phyloP scores from a whole-genome alignment of 352 stramenopile species.

The Pythium rhizo-oryzae region DNA sequence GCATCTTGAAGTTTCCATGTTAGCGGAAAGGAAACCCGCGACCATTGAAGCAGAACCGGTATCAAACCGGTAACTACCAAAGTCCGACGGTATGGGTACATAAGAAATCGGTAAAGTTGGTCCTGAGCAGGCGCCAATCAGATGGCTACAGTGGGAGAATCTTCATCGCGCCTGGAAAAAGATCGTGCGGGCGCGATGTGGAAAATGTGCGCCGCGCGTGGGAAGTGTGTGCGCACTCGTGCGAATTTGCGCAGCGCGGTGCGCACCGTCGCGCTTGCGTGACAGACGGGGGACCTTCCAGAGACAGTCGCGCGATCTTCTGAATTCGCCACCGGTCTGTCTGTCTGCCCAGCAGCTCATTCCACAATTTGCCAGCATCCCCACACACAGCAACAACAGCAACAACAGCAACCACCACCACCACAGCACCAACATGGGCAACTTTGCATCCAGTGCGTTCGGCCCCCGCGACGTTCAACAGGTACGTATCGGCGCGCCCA shows the following conservation, averaged over 20 bases:
- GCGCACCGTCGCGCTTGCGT: no score
- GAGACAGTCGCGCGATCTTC: neutral
- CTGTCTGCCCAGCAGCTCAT: slow-evolving; percentile 24
- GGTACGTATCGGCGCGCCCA: slow-evolving; percentile 13
- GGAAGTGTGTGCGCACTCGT: no score
- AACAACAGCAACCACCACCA: neutral
- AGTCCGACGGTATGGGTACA: neutral
- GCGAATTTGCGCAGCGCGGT: no score
- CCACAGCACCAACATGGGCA: slow-evolving; percentile 40
- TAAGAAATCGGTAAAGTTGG: neutral
- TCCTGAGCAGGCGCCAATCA: slow-evolving; percentile 14
- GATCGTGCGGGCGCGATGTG: slow-evolving; percentile 1
- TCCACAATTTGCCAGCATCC: slow-evolving; percentile 41
- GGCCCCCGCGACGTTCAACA: slow-evolving; percentile 31
- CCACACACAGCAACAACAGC: slow-evolving; percentile 14
- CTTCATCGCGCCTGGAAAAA: no score
- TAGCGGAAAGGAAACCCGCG: no score
- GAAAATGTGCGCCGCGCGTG: neutral
- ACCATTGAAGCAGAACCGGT: slow-evolving; percentile 11
- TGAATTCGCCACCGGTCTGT: neutral
- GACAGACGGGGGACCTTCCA: no score
- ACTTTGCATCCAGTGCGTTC: slow-evolving; percentile 39
- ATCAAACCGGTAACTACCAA: slow-evolving; percentile 6
- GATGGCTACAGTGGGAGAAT: slow-evolving; percentile 7
- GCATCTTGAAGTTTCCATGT: slow-evolving; percentile 5